Conservation (phyloP, 116 monocot species). For the Phalaenopsis hybrid region DNA sequence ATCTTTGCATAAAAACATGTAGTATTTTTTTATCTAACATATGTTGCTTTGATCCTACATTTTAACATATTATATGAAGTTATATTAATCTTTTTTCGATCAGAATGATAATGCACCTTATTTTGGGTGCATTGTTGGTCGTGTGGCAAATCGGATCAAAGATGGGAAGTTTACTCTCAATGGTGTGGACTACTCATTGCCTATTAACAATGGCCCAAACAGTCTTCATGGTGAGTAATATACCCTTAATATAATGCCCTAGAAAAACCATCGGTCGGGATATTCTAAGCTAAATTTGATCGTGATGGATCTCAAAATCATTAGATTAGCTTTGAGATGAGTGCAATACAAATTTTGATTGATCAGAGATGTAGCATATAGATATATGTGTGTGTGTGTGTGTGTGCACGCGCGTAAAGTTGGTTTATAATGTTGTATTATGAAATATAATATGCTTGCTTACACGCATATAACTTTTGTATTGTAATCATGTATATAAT, state of each 20-base stretch:
- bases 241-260: neutral
- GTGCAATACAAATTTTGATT: no score
- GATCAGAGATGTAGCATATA: neutral
- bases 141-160: constrained; percentile 52
- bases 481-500: no score
- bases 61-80: neutral
- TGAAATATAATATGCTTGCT: no score
- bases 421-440: no score
- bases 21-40: neutral
- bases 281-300: no score
- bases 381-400: no score
- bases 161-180: constrained; percentile 43
- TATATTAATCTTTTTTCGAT: neutral
- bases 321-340: no score
- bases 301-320: no score
- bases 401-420: no score
- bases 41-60: neutral
- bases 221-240: constrained; percentile 41
- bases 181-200: constrained; percentile 31
- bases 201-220: constrained; percentile 36
- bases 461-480: no score
- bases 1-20: neutral
- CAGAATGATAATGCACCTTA: constrained; percentile 28
- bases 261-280: no score
- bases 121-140: constrained; percentile 56